Evolutionary conservation across 306 rosid species (phyloP).

Genomic region (Ormosia semicastrata): DNA sequence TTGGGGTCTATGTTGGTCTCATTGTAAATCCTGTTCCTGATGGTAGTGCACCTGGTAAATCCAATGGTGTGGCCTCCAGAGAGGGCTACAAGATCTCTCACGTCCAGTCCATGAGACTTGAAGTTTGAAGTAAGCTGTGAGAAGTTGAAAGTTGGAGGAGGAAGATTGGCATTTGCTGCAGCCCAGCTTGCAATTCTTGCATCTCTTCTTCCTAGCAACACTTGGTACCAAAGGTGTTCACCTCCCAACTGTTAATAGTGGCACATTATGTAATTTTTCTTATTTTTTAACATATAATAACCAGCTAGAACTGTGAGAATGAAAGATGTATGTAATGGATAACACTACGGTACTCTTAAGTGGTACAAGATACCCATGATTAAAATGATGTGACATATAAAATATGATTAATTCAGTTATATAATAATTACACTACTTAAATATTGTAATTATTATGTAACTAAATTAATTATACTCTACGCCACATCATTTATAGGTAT

Average conservation of each 20-base stretch:
- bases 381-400: too few relatives aligned
- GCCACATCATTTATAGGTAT: too few relatives aligned
- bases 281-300: background rate
- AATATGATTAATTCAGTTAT: too few relatives aligned
- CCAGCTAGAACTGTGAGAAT: too few relatives aligned
- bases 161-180: conserved; percentile 38
- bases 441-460: too few relatives aligned
- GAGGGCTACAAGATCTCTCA: conserved; percentile 40
- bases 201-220: conserved; percentile 48
- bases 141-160: conserved; percentile 21
- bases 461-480: too few relatives aligned
- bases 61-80: conserved; percentile 56
- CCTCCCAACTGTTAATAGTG: conserved; percentile 37
- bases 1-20: conserved; percentile 25
- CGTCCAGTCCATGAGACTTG: conserved; percentile 29
- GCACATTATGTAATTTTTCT: background rate
- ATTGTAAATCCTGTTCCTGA: conserved; percentile 33
- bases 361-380: too few relatives aligned
- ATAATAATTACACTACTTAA: too few relatives aligned
- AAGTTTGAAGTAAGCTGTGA: conserved; percentile 29
- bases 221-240: conserved; percentile 20
- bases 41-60: conserved; percentile 27
- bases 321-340: too few relatives aligned
- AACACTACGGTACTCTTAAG: too few relatives aligned
- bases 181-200: conserved; percentile 35